Evolutionary conservation across 2,329 filamentous ascomycete genomes (phyloP).

Genomic region (Ophiostoma angusticollis): DNA sequence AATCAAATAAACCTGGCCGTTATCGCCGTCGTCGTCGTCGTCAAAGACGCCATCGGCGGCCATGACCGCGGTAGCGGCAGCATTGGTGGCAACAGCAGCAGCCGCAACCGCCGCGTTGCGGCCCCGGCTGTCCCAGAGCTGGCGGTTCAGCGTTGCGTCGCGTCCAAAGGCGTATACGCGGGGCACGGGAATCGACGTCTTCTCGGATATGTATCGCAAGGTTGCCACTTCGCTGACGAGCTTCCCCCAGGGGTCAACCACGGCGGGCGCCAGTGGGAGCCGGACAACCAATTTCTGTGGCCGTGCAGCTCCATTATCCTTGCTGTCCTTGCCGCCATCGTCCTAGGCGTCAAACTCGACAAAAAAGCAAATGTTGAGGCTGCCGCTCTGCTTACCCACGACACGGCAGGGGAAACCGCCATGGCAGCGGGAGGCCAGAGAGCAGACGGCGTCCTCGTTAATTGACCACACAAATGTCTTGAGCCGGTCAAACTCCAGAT

Average conservation of each 20-base stretch:
- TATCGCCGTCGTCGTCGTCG: background rate
- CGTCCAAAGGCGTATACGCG: slow-evolving; percentile 15
- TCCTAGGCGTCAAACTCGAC: slow-evolving; percentile 7
- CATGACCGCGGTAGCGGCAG: no score
- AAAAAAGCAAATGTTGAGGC: slow-evolving; percentile 8
- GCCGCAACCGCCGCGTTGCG: no score
- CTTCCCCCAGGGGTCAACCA: slow-evolving; percentile 17
- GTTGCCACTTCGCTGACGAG: slow-evolving; percentile 18
- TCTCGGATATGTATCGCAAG: slow-evolving; percentile 13
- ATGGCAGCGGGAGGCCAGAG: slow-evolving; percentile 3
- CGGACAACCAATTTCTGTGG: slow-evolving; percentile 15
- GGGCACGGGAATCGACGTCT: slow-evolving; percentile 16
- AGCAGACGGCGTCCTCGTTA: slow-evolving; percentile 5
- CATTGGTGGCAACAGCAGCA: no score
- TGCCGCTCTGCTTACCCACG: background rate
- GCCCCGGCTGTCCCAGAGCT: no score
- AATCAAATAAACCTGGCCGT: slow-evolving; percentile 15
- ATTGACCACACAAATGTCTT: slow-evolving; percentile 3
- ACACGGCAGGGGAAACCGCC: slow-evolving; percentile 1
- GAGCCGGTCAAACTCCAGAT: no score
- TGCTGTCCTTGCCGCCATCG: background rate
- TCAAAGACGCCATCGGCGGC: no score
- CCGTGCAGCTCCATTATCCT: background rate
- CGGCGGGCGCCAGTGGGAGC: slow-evolving; percentile 15
- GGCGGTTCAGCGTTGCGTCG: background rate